Base-by-base conservation (phyloP, 495 filamentous ascomycete species). In the Rostrohypoxylon terebratum region DNA sequence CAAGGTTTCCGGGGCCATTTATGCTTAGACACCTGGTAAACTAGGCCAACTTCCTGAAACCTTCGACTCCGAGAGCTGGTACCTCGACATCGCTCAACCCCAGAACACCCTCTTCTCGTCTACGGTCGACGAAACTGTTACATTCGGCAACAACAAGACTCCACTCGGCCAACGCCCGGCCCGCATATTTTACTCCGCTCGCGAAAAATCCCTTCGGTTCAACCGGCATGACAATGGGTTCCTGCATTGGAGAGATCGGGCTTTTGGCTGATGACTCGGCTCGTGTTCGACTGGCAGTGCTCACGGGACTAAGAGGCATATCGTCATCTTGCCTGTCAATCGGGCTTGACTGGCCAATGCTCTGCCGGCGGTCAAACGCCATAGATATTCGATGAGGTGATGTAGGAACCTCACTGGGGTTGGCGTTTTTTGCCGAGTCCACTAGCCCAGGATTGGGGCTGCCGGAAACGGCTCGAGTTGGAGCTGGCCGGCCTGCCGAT, bases 151-250 rank as follows among this genome's bases (percentile, higher is more conserved):
- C 90, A 38, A 98, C 87, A 20, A 93, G 80, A 13, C 89, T 83
- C 96, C 96, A 99, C 79, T 99, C 96, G 1, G 95, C 94, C 57
- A 99, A 85, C 1, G 96, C 94, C 50, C 95, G 88, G 1, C 96
- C 96, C 6, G 89, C 84, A 79, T 99, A 98, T 69, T 90, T 93
- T 64, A 84, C 79, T 16, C 77, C 81, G 1, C 71, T 62, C 13
- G 79, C 77, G 54, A 74, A 83, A 7, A 77, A 66, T 18, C 84
- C 82, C 1, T 74, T 76, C 0, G 84, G 84, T 58, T 80, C 65
- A 31, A 78, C 72, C 0, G 83, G 75, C 21, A 74, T 72, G n/a
- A 80, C 72, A 2, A 80, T 68, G 14, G 75, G 60, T 55, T 77
- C 76, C n/a, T 73, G 75, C 18, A 25, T 67, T 4, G 66, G 71